Conservation (phyloP, 495 filamentous ascomycete species). For the Penicillium bovifimosum region DNA sequence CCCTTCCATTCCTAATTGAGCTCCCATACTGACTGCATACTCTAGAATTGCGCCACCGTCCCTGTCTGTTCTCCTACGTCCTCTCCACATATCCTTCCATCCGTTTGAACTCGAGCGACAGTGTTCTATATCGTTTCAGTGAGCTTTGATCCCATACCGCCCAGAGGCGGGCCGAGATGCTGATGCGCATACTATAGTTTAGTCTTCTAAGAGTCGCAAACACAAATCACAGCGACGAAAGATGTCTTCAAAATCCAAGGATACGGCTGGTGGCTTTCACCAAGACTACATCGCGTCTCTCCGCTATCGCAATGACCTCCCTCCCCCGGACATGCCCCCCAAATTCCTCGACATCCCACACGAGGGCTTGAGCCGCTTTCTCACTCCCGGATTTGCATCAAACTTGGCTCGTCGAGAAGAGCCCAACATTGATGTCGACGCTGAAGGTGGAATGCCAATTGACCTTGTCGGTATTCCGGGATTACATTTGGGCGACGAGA, state of each 20-base stretch:
- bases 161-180: neutral
- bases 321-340: conserved; percentile 85
- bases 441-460: conserved; percentile 94
- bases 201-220: neutral
- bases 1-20: neutral
- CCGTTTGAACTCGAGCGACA: too few species aligned
- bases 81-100: too few species aligned
- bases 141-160: neutral
- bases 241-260: conserved; percentile 39
- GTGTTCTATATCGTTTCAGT: neutral
- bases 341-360: conserved; percentile 97
- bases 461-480: conserved; percentile 92
- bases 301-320: conserved; percentile 89
- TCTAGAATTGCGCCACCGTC: neutral
- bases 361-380: conserved; percentile 81
- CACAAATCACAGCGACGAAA: neutral
- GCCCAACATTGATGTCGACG: conserved; percentile 95
- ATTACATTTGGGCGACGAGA: conserved; percentile 91
- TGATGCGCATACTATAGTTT: neutral
- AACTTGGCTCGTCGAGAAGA: conserved; percentile 83
- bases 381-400: conserved; percentile 79
- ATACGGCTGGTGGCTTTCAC: conserved; percentile 60
- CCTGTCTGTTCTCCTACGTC: too few species aligned
- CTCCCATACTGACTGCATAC: neutral
- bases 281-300: conserved; percentile 96